Percentiles rank a stretch among this genome's conserved stretches.
Evolutionary conservation across 768 basidiomycete genomes (phyloP).

Genomic region (Mycena olivaceomarginata): DNA sequence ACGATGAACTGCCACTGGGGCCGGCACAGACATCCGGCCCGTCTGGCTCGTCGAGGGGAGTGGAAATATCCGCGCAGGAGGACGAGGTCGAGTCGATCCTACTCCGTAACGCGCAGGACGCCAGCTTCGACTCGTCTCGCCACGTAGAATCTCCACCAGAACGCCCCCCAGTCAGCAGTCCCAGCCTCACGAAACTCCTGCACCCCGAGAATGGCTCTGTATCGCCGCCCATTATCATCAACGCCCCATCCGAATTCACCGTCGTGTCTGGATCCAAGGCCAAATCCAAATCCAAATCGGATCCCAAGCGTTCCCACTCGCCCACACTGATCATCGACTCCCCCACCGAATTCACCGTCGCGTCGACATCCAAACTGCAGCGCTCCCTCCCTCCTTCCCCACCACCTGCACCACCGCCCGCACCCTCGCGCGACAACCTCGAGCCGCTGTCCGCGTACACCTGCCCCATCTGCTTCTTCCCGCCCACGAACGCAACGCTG

Average conservation of each 20-base stretch:
- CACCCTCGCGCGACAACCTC: constrained; percentile 34
- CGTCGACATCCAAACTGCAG: constrained; percentile 32
- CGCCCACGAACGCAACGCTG: constrained; percentile 84
- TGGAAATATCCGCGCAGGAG: neutral
- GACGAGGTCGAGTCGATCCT: constrained; percentile 13
- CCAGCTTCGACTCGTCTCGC: neutral
- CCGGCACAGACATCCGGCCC: neutral
- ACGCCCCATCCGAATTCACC: constrained; percentile 23
- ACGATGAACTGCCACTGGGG: neutral
- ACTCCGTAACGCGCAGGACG: constrained; percentile 33
- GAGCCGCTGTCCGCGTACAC: constrained; percentile 77
- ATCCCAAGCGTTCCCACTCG: neutral
- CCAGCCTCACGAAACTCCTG: constrained; percentile 50
- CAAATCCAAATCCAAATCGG: neutral
- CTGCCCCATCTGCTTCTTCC: constrained; percentile 88
- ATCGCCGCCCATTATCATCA: neutral
- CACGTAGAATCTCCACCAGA: constrained; percentile 27
- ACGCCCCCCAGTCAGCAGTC: constrained; percentile 45
- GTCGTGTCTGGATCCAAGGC: neutral
- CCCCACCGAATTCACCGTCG: constrained; percentile 32
- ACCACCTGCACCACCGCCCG: constrained; percentile 23
- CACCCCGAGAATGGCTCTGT: constrained; percentile 20
- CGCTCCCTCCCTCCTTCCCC: constrained; percentile 1
- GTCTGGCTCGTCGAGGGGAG: neutral
- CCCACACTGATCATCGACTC: constrained; percentile 16